Base-by-base conservation (phyloP, 192 early-diverging fungal genomes). In the Coemansia sp. region DNA sequence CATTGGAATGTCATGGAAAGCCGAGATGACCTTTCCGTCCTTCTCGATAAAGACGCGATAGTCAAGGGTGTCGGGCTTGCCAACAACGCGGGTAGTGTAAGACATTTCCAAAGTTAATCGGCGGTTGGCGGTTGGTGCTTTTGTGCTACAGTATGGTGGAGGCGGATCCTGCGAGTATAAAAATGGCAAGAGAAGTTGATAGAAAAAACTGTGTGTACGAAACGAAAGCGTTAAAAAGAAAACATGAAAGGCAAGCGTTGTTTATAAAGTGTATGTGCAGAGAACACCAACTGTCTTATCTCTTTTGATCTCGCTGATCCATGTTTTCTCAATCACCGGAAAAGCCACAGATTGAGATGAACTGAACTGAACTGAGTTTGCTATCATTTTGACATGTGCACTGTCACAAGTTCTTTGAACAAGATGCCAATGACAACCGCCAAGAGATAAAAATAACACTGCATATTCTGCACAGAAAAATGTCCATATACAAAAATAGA, bases 1-100 rank as follows among this genome's bases (percentile, higher is more conserved):
- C 26, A 97, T 86, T 28, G 97, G 97, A 64, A 99, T 97, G 85
- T 99, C 95, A 85, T 97, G 97, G 89, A 96, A 99, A 65, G 94
- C 88, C 61, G 95, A 97, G 61, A 97, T 73, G 31, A 89, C 87
- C 79, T 89, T 89, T 61, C 94, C 94, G 70, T 90, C 85, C 78
- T 85, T 90, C 84, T 93, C 91, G 80, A 84, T 88, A 81, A 81
- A 98, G 66, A 96, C 87, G 62, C 93, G 87, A 88, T 94, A 87
- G 63, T 98, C 95, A 37, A 94, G 91, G 21, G 79, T 81, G 51
- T 95, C 90, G 71, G 91, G 87, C 53, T 91, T 87, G 60, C 93
- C 94, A 60, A 96, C 86, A 53, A 88, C 84, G 66, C 95, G 90
- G 75, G 91, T 88, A 56, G 87, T 88, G 85, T 88, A 94, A 43